phyloP scores from a whole-genome alignment of 345 rosid genomes.

The Passiflora organensis region DNA sequence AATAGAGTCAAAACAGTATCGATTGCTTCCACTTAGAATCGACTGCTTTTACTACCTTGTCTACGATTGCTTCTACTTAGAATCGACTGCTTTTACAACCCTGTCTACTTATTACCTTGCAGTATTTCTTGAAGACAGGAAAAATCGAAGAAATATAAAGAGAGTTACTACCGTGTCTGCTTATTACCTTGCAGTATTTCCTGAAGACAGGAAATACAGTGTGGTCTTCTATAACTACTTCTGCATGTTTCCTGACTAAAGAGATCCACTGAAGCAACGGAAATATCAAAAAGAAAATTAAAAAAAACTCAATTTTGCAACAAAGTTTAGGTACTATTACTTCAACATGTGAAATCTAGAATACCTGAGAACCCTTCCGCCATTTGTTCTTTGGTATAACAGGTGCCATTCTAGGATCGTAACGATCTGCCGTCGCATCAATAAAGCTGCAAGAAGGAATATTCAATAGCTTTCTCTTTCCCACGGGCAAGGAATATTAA shows the following conservation, averaged over 20 bases:
- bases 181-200: constrained; percentile 29
- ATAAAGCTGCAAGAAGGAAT: constrained; percentile 17
- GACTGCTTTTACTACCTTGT: too few relatives aligned
- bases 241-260: constrained; percentile 24
- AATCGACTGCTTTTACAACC: not conserved
- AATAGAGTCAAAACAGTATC: too few relatives aligned
- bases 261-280: constrained; percentile 20
- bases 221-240: constrained; percentile 16
- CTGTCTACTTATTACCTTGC: constrained; percentile 19
- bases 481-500: not conserved
- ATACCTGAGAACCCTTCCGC: constrained; percentile 33
- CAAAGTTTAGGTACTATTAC: too few relatives aligned
- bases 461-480: not conserved
- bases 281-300: not conserved
- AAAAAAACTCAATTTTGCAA: too few relatives aligned
- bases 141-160: too few relatives aligned
- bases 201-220: constrained; percentile 16
- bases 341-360: not conserved
- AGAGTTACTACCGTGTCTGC: too few relatives aligned
- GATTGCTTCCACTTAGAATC: too few relatives aligned
- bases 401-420: constrained; percentile 17
- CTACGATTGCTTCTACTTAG: too few relatives aligned
- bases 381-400: constrained; percentile 21
- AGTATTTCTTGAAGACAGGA: constrained; percentile 19
- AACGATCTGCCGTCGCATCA: constrained; percentile 17